Evolutionary conservation across 768 basidiomycete species (phyloP).

Genomic region (Trametes punicea): DNA sequence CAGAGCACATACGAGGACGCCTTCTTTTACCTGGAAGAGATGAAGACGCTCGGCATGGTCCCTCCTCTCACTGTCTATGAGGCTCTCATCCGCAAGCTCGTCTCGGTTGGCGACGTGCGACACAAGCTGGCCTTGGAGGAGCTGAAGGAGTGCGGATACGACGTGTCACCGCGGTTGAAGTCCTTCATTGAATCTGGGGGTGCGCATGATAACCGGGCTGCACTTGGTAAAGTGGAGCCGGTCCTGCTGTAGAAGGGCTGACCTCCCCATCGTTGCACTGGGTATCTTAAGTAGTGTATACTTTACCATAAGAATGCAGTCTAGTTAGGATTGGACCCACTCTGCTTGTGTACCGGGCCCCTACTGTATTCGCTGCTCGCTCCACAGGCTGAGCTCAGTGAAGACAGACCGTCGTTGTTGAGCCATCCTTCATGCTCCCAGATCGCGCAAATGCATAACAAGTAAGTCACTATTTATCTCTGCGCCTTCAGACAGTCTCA

Average conservation of each 20-base stretch:
- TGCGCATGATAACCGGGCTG: conserved; percentile 9
- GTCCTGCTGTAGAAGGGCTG: neutral
- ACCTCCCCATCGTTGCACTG: neutral
- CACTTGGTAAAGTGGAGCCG: neutral
- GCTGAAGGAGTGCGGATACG: conserved; percentile 61
- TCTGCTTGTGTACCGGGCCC: neutral
- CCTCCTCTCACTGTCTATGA: conserved; percentile 59
- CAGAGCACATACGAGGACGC: conserved; percentile 79
- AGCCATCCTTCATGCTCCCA: no score
- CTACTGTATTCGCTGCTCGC: neutral
- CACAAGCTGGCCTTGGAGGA: conserved; percentile 66
- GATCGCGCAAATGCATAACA: no score
- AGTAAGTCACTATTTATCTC: no score
- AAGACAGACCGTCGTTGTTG: no score
- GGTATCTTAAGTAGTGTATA: neutral
- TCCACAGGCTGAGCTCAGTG: neutral
- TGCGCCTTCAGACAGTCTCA: neutral
- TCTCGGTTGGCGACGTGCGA: conserved; percentile 53
- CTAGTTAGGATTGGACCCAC: neutral
- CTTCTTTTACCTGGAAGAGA: conserved; percentile 85
- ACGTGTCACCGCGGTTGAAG: conserved; percentile 30
- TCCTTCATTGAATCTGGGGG: conserved; percentile 34
- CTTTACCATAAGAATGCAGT: conserved; percentile 6
- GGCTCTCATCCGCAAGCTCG: conserved; percentile 56
- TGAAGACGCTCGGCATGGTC: conserved; percentile 62